phyloP scores from a whole-genome alignment of 148 eudicot species.

The Salicornia ramosissima region DNA sequence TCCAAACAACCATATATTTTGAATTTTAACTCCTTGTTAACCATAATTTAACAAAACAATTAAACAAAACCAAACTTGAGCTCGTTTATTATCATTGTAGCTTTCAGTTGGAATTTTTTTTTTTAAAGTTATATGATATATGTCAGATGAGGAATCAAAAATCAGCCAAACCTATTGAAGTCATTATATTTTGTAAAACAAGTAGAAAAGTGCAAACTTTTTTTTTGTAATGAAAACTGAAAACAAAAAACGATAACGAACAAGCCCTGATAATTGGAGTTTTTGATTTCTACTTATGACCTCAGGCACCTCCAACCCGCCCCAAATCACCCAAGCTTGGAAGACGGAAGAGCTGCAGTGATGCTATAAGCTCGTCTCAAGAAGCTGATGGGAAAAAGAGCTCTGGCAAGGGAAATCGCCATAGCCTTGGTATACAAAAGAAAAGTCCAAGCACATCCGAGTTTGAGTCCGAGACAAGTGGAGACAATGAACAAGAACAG shows the following conservation, averaged over 20 bases:
- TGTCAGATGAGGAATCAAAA: no score
- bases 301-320: conserved; percentile 77
- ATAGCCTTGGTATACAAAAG: conserved; percentile 29
- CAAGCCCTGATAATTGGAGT: no score
- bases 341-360: conserved; percentile 70
- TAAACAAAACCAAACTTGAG: background rate
- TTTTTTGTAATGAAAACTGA: no score
- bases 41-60: no score
- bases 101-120: no score
- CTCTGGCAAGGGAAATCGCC: conserved; percentile 33
- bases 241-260: no score
- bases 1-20: background rate
- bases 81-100: no score
- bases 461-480: conserved; percentile 8
- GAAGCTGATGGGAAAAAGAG: conserved; percentile 30
- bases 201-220: no score
- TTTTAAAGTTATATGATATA: no score
- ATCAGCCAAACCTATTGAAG: no score
- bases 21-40: background rate
- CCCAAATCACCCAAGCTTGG: conserved; percentile 88
- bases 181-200: conserved; percentile 3
- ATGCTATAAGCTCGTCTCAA: conserved; percentile 27
- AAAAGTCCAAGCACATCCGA: conserved; percentile 10
- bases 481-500: conserved; percentile 18
- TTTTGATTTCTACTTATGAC: conserved; percentile 17